Evolutionary conservation across 2,329 filamentous ascomycete genomes (phyloP), one percentile per base, ranked within the genome.

Genomic region (Chlorencoelia australis): DNA sequence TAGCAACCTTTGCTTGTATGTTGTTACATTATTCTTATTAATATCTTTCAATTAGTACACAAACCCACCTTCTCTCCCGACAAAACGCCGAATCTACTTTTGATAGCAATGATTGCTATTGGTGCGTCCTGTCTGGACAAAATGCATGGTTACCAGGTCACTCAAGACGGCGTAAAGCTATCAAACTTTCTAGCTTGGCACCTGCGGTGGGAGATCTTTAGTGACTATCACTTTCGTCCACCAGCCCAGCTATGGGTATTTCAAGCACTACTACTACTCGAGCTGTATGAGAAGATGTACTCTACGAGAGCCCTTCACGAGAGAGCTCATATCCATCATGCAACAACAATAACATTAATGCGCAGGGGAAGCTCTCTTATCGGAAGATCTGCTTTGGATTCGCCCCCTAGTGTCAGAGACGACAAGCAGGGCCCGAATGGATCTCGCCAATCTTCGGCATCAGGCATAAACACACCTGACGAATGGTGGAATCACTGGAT

Each of bases 401-500:
- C 86, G 2, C 87, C 88, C 2, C 82, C 85, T 0, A 84, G 79
- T 45, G 67, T 73, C 26, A 72, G 79, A 36, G 55, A 57, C 33
- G 55, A 56, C 13, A 57, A 54, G 35, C 50, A 55, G 28, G 62
- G 63, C 5, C 53, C 59, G 13, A 68, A 67, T 45, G 67, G 69
- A 15, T 78, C 74, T 11, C 63, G 73, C 3, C 73, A 78, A 27
- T 76, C 73, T 2, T 78, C 72, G 3, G 67, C 75, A 0, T 75
- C 78, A 0, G 76, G 74, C 15, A 66, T 71, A 3, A 78, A 83
- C 46, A 86, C 81, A 0, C 73, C 81, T 0, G 86, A 94, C 44
- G 87, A 94, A 47, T 91, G 83, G 68, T 98, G 91, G 91, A 83
- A 87, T 50, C 79, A 86, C 49, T 96, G 91, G 91, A 91, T 96